phyloP scores from a whole-genome alignment of 805 yeast species.

The Ogataea pignaliae region DNA sequence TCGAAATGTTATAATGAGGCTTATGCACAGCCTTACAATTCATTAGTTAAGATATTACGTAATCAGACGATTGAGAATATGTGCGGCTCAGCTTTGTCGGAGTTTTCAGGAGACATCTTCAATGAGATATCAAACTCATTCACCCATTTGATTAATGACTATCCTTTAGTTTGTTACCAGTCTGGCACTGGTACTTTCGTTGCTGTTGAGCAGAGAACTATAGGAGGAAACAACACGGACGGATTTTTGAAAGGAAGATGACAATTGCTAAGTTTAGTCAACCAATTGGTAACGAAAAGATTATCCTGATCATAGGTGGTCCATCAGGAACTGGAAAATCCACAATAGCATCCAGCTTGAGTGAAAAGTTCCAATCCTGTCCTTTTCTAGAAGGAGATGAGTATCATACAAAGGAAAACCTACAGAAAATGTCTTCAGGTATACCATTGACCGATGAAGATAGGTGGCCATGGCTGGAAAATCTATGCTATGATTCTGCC shows the following conservation, averaged over 20 bases:
- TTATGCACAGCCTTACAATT: too few relatives aligned
- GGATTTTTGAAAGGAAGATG: background rate
- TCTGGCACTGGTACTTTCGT: too few relatives aligned
- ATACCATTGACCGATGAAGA: slow-evolving; percentile 85
- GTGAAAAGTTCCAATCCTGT: slow-evolving; percentile 37
- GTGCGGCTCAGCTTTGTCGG: background rate
- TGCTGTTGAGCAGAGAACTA: too few relatives aligned
- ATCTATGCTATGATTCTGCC: slow-evolving; percentile 41
- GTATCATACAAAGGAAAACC: slow-evolving; percentile 64
- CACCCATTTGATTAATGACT: too few relatives aligned
- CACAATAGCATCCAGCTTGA: slow-evolving; percentile 58
- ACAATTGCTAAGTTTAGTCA: background rate
- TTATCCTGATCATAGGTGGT: slow-evolving; percentile 67
- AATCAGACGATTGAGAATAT: background rate
- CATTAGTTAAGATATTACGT: background rate
- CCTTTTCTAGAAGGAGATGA: slow-evolving; percentile 83
- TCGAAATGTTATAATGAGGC: too few relatives aligned
- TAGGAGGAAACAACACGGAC: too few relatives aligned
- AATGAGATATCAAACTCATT: too few relatives aligned
- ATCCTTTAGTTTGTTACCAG: too few relatives aligned
- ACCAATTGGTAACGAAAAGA: background rate
- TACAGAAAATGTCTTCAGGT: slow-evolving; percentile 79
- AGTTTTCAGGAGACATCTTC: too few relatives aligned
- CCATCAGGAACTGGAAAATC: slow-evolving; percentile 97
- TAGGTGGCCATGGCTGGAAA: slow-evolving; percentile 82